Base-by-base conservation (phyloP, 2,329 filamentous ascomycete genomes). In the Paraconiothyrium brasiliense region DNA sequence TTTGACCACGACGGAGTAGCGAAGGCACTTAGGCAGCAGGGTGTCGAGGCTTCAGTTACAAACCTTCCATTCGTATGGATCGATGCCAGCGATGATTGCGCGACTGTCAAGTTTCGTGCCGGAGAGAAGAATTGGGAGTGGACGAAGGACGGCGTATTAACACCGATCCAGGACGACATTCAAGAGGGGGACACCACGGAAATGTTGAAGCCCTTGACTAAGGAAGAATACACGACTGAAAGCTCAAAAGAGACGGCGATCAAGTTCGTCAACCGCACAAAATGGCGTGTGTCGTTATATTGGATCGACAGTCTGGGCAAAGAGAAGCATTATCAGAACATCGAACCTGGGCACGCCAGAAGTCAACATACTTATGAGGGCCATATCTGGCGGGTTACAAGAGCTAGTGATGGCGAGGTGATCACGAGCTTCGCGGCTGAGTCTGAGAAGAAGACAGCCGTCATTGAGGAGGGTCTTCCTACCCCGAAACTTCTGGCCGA, bases 1-100 rank as follows among this genome's bases (percentile, higher is more conserved):
- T 68, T 70, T 55, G 64, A 68, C 41, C 67, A 70, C 57, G 60
- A 58, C 10, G 41, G 30, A 13, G 56, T 70, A 27, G 64, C 67
- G 11, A 54, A 24, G 27, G 60, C 58, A 22, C 57, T 68, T 11
- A 60, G 35, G 57, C 39, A 57, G 35, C 51, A 62, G 14, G 63
- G 59, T 3, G 60, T 64, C 13, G 57, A 65, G 48, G 67, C 64
- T 20, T 56, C 58, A 30, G 60, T 60, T 57, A 39, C 55, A 51
- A 54, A 57, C 7, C 59, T 68, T 30, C 67, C 64, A 8, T 70
- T 70, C 47, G 49, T 27, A 1, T 67, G 48, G 58, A 70, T 70
- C 44, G 56, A 61, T 54, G 32, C 47, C 6, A 39, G 48, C 4
- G 47, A 55, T 6, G 50, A 66, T 54, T 43, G 50, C 43, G 32